Conservation (phyloP, 352 stramenopile genomes). For the Phytophthora multivora region DNA sequence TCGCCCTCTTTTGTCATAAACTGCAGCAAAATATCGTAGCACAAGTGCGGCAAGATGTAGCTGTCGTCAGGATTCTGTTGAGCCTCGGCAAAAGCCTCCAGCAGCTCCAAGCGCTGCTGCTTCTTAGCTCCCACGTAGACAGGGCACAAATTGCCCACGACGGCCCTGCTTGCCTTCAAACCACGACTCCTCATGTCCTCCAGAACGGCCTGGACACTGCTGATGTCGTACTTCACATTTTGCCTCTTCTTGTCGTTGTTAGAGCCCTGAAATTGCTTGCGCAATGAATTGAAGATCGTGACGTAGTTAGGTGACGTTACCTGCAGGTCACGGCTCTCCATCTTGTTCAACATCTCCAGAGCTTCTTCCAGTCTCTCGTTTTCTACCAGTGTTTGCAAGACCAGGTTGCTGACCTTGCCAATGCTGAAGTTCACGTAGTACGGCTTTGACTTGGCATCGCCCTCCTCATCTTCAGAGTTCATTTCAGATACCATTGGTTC, state of each 20-base stretch:
- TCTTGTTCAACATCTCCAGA: conserved; percentile 39
- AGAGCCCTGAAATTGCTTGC: conserved; percentile 24
- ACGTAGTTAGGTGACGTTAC: conserved; percentile 48
- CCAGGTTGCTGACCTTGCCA: conserved; percentile 49
- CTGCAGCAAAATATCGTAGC: conserved; percentile 54
- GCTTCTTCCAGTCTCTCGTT: conserved; percentile 44
- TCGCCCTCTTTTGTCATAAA: conserved; percentile 41
- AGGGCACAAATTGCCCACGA: conserved; percentile 52
- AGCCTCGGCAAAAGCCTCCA: conserved; percentile 55
- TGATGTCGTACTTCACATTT: conserved; percentile 43
- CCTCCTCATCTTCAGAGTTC: not conserved
- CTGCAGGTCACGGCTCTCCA: conserved; percentile 39
- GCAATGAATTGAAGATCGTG: conserved; percentile 55
- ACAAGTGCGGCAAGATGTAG: conserved; percentile 49
- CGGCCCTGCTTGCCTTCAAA: conserved; percentile 44
- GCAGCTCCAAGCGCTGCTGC: conserved; percentile 56
- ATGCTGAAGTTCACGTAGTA: conserved; percentile 51
- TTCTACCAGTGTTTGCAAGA: conserved; percentile 53
- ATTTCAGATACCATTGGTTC: conserved; percentile 5
- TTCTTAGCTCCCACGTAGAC: conserved; percentile 51
- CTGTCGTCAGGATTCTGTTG: conserved; percentile 36
- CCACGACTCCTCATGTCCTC: conserved; percentile 44
- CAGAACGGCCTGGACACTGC: conserved; percentile 44
- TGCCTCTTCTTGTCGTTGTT: conserved; percentile 26
- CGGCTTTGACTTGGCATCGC: conserved; percentile 11